These are phyloP conservation scores for Aristolochia contorta DNA, from an alignment of 164 flowering plant species.

Conservation along the genomic window DNA sequence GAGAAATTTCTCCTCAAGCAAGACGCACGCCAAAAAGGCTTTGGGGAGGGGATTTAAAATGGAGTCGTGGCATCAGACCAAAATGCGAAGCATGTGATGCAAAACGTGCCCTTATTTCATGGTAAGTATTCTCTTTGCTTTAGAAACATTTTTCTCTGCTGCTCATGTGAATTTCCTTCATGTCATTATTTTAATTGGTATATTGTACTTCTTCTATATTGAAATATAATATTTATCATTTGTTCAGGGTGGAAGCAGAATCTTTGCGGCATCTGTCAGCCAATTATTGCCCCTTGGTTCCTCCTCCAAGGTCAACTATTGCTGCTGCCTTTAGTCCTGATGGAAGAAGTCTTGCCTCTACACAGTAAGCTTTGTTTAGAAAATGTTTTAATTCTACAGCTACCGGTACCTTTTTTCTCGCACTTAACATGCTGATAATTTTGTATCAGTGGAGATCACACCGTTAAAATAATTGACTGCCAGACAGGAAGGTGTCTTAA, in stretches of 20 bases:
- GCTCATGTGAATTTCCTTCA: not conserved
- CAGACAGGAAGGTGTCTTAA: slow-evolving; percentile 79
- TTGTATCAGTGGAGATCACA: slow-evolving; percentile 83
- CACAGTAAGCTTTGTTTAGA: slow-evolving; percentile 53
- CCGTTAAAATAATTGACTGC: slow-evolving; percentile 89
- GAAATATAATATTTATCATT: not conserved
- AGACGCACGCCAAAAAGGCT: slow-evolving; percentile 38
- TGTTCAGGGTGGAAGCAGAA: slow-evolving; percentile 78
- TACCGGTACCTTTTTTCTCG: not conserved
- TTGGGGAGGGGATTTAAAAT: slow-evolving; percentile 42
- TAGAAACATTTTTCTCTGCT: not conserved
- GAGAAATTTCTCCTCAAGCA: slow-evolving; percentile 60
- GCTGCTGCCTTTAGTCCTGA: slow-evolving; percentile 97
- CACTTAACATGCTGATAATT: slow-evolving; percentile 1
- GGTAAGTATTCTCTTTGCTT: slow-evolving; percentile 28
- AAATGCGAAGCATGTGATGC: slow-evolving; percentile 40
- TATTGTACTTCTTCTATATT: too few species aligned
- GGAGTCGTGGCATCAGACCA: slow-evolving; percentile 12
- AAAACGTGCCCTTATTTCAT: slow-evolving; percentile 55
- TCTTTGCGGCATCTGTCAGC: slow-evolving; percentile 73
- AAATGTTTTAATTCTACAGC: not conserved
- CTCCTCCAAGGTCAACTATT: slow-evolving; percentile 97
- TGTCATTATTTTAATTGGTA: not conserved
- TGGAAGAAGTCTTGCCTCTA: slow-evolving; percentile 88
- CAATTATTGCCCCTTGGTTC: slow-evolving; percentile 68